Conservation (phyloP, 345 rosid genomes). For the rapeseed (Brassica napus) region DNA sequence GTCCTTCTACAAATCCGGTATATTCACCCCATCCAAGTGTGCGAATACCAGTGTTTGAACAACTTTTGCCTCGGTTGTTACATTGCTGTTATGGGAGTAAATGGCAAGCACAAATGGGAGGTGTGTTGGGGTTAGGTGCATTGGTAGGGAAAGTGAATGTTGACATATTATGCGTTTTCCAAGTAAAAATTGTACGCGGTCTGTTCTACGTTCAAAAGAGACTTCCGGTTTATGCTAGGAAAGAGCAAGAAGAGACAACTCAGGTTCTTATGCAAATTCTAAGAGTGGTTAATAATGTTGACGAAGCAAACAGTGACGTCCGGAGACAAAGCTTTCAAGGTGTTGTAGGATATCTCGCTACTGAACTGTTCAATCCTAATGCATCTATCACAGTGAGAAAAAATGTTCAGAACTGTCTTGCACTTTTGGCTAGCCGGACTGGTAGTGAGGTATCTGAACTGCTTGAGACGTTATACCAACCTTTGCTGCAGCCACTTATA, state of each 20-base stretch:
- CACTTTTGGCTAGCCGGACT: slow-evolving; percentile 93
- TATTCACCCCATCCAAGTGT: slow-evolving; percentile 90
- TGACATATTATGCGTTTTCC: slow-evolving; percentile 80
- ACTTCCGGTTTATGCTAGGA: slow-evolving; percentile 87
- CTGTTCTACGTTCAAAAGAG: slow-evolving; percentile 88
- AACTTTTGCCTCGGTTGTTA: slow-evolving; percentile 90
- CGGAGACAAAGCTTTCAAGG: slow-evolving; percentile 91
- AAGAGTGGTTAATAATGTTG: slow-evolving; percentile 93
- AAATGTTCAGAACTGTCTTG: slow-evolving; percentile 93
- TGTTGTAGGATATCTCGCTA: slow-evolving; percentile 85
- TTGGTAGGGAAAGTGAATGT: slow-evolving; percentile 95
- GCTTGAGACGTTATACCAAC: slow-evolving; percentile 90
- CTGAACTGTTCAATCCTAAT: slow-evolving; percentile 88
- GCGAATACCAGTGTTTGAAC: slow-evolving; percentile 91
- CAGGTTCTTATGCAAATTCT: slow-evolving; percentile 97
- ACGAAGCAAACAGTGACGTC: slow-evolving; percentile 87
- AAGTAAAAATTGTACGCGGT: slow-evolving; percentile 80
- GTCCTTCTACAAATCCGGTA: slow-evolving; percentile 97
- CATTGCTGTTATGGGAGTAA: slow-evolving; percentile 95
- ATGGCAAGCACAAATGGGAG: slow-evolving; percentile 99
- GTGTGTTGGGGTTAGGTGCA: slow-evolving; percentile 95
- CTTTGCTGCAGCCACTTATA: slow-evolving; percentile 86
- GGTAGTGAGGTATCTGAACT: slow-evolving; percentile 97
- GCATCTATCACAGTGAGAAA: slow-evolving; percentile 82
- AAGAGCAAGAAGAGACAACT: slow-evolving; percentile 96